Evolutionary conservation across 1,284 basidiomycete genomes (phyloP), one percentile per base, ranked within the genome.

Genomic region (Macrocystidia cucumis): DNA sequence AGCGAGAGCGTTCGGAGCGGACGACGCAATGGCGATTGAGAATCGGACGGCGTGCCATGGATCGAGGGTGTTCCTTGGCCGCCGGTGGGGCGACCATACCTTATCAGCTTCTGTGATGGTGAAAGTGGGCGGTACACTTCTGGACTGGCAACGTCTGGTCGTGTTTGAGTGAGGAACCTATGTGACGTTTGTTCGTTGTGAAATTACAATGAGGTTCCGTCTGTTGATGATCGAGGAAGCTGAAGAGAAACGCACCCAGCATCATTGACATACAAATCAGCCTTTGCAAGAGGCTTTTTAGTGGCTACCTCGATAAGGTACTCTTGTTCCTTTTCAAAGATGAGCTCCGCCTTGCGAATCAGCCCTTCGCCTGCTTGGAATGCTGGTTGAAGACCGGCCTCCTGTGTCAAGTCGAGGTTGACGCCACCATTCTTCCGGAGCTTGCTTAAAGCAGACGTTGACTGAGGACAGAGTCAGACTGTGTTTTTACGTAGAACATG

Each of bases 301-400:
- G 51, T 55, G 23, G 68, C 68, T 11, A 65, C 67, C 31, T 73
- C 73, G 3, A 76, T 44, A 2, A 82, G 42, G 41, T 67, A 72
- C 33, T 68, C 78, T 47, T 87, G 83, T 46, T 87, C 84, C 48
- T 81, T 82, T 58, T 80, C 79, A 38, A 87, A 84, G 40, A 87
- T 78, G 4, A 57, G 59, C 38, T 83, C 78, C 2, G 81, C 81
- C 44, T 74, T 73, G 25, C 67, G 65, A 35, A 62, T 56, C 12
- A 78, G 52, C 18, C 60, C 62, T 23, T 67, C 67, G 34, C 65
- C 65, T 22, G 78, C 66, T 29, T 79, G 69, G 31, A 86, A 71
- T 1, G 76, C 71, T 12, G 79, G 77, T 38, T 74, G 72, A 16
- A 76, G 55, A 20, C 54, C 58, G 9, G 74, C 54, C 41, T 83